Evolutionary conservation across 345 rosid species (phyloP).

Genomic region (Cardamine chenopodiifolia): DNA sequence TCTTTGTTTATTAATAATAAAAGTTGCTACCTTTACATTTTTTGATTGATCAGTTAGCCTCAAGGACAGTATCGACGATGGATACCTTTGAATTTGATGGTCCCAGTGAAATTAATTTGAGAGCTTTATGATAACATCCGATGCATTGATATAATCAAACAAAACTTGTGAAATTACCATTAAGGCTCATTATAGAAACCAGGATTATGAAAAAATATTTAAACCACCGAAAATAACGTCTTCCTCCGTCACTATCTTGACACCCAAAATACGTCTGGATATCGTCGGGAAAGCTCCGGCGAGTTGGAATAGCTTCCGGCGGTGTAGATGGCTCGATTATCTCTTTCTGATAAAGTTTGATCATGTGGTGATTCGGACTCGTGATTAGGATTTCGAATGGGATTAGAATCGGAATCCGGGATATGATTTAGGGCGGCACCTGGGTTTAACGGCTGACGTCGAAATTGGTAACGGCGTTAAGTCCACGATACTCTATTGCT

Average conservation of each 20-base stretch:
- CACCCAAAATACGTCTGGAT: conserved; percentile 71
- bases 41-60: too few species aligned
- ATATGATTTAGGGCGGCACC: conserved; percentile 10
- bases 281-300: conserved; percentile 74
- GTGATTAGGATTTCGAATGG: neutral
- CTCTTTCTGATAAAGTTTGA: conserved; percentile 47
- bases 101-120: neutral
- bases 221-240: conserved; percentile 64
- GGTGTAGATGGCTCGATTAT: conserved; percentile 53
- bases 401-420: neutral
- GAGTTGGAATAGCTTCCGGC: conserved; percentile 43
- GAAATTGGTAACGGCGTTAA: conserved; percentile 93
- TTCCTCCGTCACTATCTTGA: conserved; percentile 58
- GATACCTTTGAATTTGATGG: neutral
- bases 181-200: conserved; percentile 52
- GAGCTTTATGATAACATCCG: neutral
- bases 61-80: neutral
- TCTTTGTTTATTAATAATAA: neutral
- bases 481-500: conserved; percentile 89
- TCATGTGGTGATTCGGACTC: neutral
- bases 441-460: conserved; percentile 66
- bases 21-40: conserved; percentile 12
- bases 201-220: conserved; percentile 49
- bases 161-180: conserved; percentile 7
- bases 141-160: neutral